Evolutionary conservation across 2,329 filamentous ascomycete genomes (phyloP), one percentile per base, ranked within the genome.

Genomic region (Botryotinia convoluta): DNA sequence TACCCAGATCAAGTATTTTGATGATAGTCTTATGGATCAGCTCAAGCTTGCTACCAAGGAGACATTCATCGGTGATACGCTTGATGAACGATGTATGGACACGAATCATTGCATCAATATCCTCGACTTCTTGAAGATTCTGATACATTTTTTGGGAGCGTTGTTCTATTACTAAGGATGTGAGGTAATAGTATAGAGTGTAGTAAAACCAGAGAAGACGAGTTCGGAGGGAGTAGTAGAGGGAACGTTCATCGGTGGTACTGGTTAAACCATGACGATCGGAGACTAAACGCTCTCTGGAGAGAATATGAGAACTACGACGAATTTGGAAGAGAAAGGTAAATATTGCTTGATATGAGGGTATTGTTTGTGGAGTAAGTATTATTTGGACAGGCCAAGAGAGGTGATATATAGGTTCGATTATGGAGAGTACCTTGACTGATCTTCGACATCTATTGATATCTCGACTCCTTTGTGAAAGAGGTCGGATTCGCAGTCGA

Each of bases 101-200:
- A 1, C 83, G 82, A 39, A 94, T 90, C 93, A 98, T 97, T 39
- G 87, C 87, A 79, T 98, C 94, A 16, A 98, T 89, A 77, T 95
- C 93, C 39, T 87, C 85, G 0, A 93, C 89, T 9, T 84, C 83
- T 22, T 83, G 82, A 69, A 98, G 86, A 0, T 86, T 84, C 3
- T 82, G 80, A 9, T 84, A 83, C 84, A 98, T 87, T 44, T 85
- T 84, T 3, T 82, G 79, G 2, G 86, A 88, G 35, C 89, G 86
- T 0, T 90, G 88, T 0, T 86, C 87, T 0, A 97, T 85, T 1
- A 95, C 92, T 2, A 94, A 86, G 26, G 90, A 91, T 5, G 90
- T 91, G 7, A 97, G 83, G 79, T 97, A 96, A 14, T 90, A 90
- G 78, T 93, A 91, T 1, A 97, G 79, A 0, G 87, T 89, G 75